These are phyloP conservation scores for Microdochium bolleyi DNA, from an alignment of 2,329 filamentous ascomycete genomes.

Conservation along the genomic window DNA sequence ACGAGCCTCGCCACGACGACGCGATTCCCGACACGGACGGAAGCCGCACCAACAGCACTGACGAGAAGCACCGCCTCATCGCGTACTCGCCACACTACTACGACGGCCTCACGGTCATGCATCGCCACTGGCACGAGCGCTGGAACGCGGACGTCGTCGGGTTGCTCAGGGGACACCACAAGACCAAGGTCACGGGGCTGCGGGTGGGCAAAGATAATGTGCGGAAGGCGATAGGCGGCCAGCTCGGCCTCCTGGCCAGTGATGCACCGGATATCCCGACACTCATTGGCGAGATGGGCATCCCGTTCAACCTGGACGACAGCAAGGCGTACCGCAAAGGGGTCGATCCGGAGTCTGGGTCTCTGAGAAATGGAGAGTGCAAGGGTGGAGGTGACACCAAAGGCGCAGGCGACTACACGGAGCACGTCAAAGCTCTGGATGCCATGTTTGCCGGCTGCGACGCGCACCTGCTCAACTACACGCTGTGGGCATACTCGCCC, in stretches of 20 bases:
- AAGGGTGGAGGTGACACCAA: neutral
- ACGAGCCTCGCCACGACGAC: slow-evolving; percentile 1
- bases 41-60: neutral
- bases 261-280: slow-evolving; percentile 8
- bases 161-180: slow-evolving; percentile 12
- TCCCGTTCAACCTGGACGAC: slow-evolving; percentile 13
- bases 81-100: slow-evolving; percentile 15
- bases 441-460: slow-evolving; percentile 11
- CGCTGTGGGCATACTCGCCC: slow-evolving; percentile 12
- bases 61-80: slow-evolving; percentile 1
- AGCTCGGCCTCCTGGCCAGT: slow-evolving; percentile 10
- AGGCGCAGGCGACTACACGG: slow-evolving; percentile 10
- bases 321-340: slow-evolving; percentile 8
- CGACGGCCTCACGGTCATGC: slow-evolving; percentile 14
- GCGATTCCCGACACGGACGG: neutral
- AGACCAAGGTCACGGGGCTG: slow-evolving; percentile 9
- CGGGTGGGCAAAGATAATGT: slow-evolving; percentile 9
- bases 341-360: neutral
- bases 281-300: slow-evolving; percentile 13
- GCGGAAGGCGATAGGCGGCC: slow-evolving; percentile 8
- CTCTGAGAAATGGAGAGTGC: neutral
- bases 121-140: slow-evolving; percentile 12
- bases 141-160: slow-evolving; percentile 15
- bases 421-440: slow-evolving; percentile 13
- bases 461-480: slow-evolving; percentile 10